Evolutionary conservation across 2,329 filamentous ascomycete genomes (phyloP).

Genomic region (Cryphonectria nitschkei): DNA sequence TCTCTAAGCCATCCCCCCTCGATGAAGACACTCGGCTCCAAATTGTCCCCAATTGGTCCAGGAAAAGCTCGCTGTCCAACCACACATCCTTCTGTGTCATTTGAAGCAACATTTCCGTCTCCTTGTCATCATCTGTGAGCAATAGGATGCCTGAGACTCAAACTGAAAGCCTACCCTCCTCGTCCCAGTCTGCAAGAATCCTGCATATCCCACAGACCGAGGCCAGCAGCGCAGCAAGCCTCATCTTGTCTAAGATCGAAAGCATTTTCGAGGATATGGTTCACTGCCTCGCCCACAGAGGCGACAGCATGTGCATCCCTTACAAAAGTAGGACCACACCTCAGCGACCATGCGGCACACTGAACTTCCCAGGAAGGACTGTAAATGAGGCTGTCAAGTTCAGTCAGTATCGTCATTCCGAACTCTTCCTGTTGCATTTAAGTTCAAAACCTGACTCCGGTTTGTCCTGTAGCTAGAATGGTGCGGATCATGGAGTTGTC

Average conservation of each 20-base stretch:
- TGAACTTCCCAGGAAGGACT: constrained; percentile 53
- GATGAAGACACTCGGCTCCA: neutral
- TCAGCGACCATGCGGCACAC: constrained; percentile 25
- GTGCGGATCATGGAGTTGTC: constrained; percentile 62
- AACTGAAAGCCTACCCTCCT: neutral
- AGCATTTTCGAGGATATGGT: constrained; percentile 55
- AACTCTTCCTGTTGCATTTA: neutral
- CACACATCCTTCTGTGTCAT: neutral
- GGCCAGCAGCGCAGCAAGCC: constrained; percentile 29
- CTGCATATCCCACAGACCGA: neutral
- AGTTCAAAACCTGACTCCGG: neutral
- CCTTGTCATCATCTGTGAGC: neutral
- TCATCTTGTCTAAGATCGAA: constrained; percentile 58
- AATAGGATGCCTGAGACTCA: neutral
- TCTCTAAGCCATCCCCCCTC: neutral
- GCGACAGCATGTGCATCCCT: constrained; percentile 50
- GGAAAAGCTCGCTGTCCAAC: neutral
- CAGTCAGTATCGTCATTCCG: constrained; percentile 40
- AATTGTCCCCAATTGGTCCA: neutral
- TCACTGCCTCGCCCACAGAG: constrained; percentile 49
- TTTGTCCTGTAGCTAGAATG: constrained; percentile 50
- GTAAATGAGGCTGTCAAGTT: constrained; percentile 55
- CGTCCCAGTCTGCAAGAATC: constrained; percentile 15
- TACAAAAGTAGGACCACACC: constrained; percentile 41
- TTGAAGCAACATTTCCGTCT: neutral